Evolutionary conservation across 2,329 filamentous ascomycete species (phyloP), one percentile per base, ranked within the genome.

Genomic region (Tolypocladium ovalisporum): DNA sequence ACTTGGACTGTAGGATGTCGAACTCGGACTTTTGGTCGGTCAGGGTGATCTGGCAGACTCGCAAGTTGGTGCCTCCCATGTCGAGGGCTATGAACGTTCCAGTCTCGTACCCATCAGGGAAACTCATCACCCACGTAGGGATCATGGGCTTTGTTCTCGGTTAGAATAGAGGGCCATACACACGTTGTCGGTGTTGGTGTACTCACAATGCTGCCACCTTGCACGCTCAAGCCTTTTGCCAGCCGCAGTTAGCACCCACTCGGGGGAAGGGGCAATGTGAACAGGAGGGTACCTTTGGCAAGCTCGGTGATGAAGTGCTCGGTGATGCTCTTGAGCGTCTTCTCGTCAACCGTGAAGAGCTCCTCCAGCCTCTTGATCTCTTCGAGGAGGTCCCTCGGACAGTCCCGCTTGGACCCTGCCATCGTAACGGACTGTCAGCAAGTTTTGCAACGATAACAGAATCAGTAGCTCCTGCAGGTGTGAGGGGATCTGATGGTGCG

Each of bases 1-100:
- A 97, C 76, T 97, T 96, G 67, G 90, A 94, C 76, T 97, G 93
- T 62, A 92, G 90, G 68, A 97, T 95, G 71, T 94, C 90, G 74
- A 94, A 96, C 72, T 93, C 88, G 56, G 90, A 92, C 76, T 90
- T 89, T 70, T 90, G 83, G 57, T 96, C 87, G 29, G 90, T 90
- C 67, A 97, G 76, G 59, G 86, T 90, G 68, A 97, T 93, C 73
- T 96, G 89, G 73, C 93, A 97, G 63, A 97, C 92, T 70, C 93
- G 88, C 61, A 97, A 77, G 73, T 97, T 97, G 67, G 93, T 97
- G 66, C 93, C 93, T 58, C 93, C 93, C 88, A 97, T 95, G 70
- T 97, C 93, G 47, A 97, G 80, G 57, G 93, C 91, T 42, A 97
- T 79, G 71, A 86, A 96, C 17, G 87, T 94, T 60, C 93, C 93